Base-by-base conservation (phyloP, 1,139 yeast species). In the Suhomyces guaymorum region DNA sequence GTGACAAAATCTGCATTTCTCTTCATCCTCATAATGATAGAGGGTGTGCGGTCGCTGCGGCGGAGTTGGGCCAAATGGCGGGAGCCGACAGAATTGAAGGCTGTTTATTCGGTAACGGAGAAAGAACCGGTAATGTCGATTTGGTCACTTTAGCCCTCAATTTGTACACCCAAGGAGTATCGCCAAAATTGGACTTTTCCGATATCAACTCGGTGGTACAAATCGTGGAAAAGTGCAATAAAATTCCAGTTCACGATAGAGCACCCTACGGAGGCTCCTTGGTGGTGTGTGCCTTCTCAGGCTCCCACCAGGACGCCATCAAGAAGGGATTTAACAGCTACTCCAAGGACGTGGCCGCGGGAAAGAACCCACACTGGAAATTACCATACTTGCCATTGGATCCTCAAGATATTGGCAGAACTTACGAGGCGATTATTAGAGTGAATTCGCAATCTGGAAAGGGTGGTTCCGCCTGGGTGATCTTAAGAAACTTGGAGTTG, bases 41-140 rank as follows among this genome's bases (percentile, higher is more conserved):
- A 61, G 97, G 97, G 22, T 89, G 97, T 63, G 97, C 95, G 41
- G 97, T 92, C 28, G 97, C 97, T 12, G 97, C 97, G 15, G 83
- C 97, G 10, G 98, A 92, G 66, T 75, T 92, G 42, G 97, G 95
- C 41, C 76, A 86, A 44, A 62, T 92, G 63, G 98, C 96, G 4
- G 97, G 98, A 48, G 97, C 96, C 29, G 96, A 92, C 63, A 80
- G 98, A 66, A 94, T 92, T 25, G 98, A 92, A 66, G 97, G 98
- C 34, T 92, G 97, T 70, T 70, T 92, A 42, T 92, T 92, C 54
- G 97, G 97, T 49, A 92, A 90, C 61, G 97, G 98, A 59, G 98
- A 92, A 73, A 82, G 97, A 66, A 92, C 98, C 18, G 97, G 98
- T 59, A 92, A 92, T 60, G 97, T 92, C 46, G 98, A 92, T 62